phyloP scores from a whole-genome alignment of 805 yeast genomes.

The Yarrowia osloensis region DNA sequence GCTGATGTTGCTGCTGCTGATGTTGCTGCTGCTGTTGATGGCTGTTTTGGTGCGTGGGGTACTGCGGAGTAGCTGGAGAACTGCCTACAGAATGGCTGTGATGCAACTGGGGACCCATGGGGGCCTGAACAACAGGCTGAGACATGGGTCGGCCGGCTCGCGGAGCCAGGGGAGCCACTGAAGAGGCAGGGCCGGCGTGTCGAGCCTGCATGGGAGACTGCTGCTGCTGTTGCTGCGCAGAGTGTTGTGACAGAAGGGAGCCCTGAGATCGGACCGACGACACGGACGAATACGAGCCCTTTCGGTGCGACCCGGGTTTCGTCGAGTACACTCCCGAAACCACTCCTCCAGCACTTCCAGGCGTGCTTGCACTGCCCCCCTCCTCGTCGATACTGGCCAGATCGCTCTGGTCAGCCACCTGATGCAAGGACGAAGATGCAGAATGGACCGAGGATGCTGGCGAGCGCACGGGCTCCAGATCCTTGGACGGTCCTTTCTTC shows the following conservation, averaged over 20 bases:
- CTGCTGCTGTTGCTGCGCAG: slow-evolving; percentile 13
- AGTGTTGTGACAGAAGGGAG: neutral
- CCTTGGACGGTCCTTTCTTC: slow-evolving; percentile 6
- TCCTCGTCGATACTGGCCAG: slow-evolving; percentile 25
- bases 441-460: slow-evolving; percentile 23
- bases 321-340: neutral
- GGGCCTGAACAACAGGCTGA: slow-evolving; percentile 7
- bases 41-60: neutral
- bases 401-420: slow-evolving; percentile 10
- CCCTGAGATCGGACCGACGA: slow-evolving; percentile 17
- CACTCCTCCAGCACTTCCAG: neutral
- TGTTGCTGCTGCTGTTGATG: neutral
- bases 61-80: neutral
- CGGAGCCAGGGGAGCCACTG: slow-evolving; percentile 14
- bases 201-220: slow-evolving; percentile 19
- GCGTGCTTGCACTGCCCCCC: neutral
- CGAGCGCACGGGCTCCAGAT: neutral
- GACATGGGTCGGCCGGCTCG: neutral
- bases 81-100: neutral
- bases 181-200: neutral
- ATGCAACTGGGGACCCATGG: neutral
- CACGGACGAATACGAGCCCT: slow-evolving; percentile 22
- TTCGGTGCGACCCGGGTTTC: neutral
- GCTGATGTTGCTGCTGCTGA: neutral
- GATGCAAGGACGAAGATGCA: slow-evolving; percentile 2